Conservation (phyloP, 2,329 filamentous ascomycete genomes). For the Daldinia sp. region DNA sequence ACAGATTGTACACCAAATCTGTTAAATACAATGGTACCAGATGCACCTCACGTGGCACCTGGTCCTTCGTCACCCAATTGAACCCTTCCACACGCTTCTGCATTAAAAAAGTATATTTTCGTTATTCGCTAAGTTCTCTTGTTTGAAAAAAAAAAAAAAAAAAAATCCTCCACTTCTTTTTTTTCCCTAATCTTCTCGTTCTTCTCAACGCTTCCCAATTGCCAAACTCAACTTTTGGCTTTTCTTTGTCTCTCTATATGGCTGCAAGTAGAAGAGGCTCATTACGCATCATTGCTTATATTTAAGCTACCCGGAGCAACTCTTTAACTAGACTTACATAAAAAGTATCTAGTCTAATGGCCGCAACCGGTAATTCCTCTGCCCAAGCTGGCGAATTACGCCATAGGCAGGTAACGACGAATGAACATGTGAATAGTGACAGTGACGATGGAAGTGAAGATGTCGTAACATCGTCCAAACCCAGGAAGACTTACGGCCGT, state of each 20-base stretch:
- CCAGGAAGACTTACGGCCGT: conserved; percentile 86
- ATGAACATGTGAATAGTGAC: conserved; percentile 25
- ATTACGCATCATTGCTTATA: conserved; percentile 41
- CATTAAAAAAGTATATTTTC: conserved; percentile 19
- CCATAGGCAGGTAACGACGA: conserved; percentile 44
- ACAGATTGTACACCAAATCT: neutral
- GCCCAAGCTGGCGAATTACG: conserved; percentile 47
- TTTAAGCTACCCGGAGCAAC: conserved; percentile 5
- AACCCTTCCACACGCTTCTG: conserved; percentile 24
- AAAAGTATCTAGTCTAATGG: conserved; percentile 32
- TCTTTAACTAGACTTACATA: conserved; percentile 8
- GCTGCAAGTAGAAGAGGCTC: conserved; percentile 47
- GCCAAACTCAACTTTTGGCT: conserved; percentile 15
- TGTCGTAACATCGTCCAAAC: conserved; percentile 37
- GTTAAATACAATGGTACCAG: conserved; percentile 5
- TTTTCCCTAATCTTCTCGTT: conserved; percentile 10
- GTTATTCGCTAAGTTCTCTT: conserved; percentile 19
- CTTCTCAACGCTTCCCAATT: conserved; percentile 12
- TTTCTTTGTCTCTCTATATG: conserved; percentile 17
- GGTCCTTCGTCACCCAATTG: conserved; percentile 25
- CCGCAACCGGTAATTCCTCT: conserved; percentile 34
- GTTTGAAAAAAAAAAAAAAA: conserved; percentile 13
- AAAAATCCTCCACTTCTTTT: conserved; percentile 24
- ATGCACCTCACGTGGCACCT: conserved; percentile 31
- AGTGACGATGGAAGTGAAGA: conserved; percentile 34